Base-by-base conservation (phyloP, 306 rosid genomes). In the Prinsepia uniflora region DNA sequence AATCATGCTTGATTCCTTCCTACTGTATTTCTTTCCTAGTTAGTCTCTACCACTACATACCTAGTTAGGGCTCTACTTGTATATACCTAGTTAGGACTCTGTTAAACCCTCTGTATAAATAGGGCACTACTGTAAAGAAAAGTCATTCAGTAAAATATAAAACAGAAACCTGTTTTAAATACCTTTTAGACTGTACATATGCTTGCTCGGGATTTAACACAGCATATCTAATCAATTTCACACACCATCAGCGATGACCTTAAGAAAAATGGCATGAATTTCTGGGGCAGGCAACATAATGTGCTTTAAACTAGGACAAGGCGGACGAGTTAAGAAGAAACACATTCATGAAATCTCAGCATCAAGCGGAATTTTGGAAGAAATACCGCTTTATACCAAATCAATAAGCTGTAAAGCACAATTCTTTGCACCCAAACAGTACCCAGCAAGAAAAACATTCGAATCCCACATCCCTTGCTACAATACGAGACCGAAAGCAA, bases 391-490 rank as follows among this genome's bases (percentile, higher is more conserved):
- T n/a, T 10, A 36, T 15, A 34, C 57, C 36, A 30, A 30, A 30
- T 2, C 36, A 30, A 44, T 15, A 24, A 6, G 20, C 58, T n/a
- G 41, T 47, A 71, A 53, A 63, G 75, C 70, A 14, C 61, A n/a
- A 15, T 60, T 48, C 67, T 76, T 63, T 67, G 50, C 6, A 47
- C 42, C 63, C 68, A 65, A 70, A 30, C 36, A 30, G 3, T 30
- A 30, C 36, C 36, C 36, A 30, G 36, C 50, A 34, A 14, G 12
- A 57, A 13, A 76, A 56, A 58, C 14, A 47, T 22, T 11, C 9
- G 13, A 45, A 48, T 36, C 2, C 30, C 62, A 47, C 6, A 10
- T 7, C 5, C 14, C 0, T 20, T 11, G 17, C 41, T 30, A 55
- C n/a, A 65, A 6, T 7, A 42, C 17, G 40, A 34, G 20, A 39